phyloP scores from a whole-genome alignment of 345 rosid genomes.

The Alliaria petiolata region DNA sequence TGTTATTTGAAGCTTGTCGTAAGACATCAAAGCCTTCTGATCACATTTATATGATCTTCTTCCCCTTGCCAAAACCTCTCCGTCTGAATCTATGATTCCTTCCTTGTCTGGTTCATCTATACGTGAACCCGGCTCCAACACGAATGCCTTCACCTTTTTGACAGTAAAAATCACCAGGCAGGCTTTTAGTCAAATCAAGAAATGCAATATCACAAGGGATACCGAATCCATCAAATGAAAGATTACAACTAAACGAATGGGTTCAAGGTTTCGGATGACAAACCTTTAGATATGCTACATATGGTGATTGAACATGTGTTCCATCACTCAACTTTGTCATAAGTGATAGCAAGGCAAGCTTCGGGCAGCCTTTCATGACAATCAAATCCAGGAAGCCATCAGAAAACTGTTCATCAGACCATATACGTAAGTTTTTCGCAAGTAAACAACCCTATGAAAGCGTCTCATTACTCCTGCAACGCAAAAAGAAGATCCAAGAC shows the following conservation, averaged over 20 bases:
- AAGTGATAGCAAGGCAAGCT: conserved; percentile 51
- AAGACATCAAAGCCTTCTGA: conserved; percentile 57
- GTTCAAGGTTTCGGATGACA: background rate
- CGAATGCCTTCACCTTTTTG: conserved; percentile 84
- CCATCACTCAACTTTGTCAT: conserved; percentile 63
- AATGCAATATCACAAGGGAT: background rate
- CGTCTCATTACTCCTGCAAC: background rate
- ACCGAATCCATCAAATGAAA: background rate
- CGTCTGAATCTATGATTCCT: conserved; percentile 91
- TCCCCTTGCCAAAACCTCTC: conserved; percentile 89
- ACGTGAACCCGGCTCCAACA: conserved; percentile 70
- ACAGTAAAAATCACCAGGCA: background rate
- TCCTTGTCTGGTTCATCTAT: conserved; percentile 53
- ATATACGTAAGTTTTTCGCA: background rate
- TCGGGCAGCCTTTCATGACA: conserved; percentile 59
- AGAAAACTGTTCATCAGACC: conserved; percentile 55
- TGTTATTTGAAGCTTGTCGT: conserved; percentile 54
- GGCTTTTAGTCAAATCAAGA: background rate
- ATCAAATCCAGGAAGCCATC: conserved; percentile 91
- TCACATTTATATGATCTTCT: conserved; percentile 49
- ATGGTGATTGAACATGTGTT: conserved; percentile 68
- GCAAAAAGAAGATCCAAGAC: background rate
- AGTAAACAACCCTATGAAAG: background rate
- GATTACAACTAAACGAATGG: background rate
- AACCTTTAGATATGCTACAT: conserved; percentile 73